phyloP scores from a whole-genome alignment of 441 rosid genomes.

The Populus tomentosa region DNA sequence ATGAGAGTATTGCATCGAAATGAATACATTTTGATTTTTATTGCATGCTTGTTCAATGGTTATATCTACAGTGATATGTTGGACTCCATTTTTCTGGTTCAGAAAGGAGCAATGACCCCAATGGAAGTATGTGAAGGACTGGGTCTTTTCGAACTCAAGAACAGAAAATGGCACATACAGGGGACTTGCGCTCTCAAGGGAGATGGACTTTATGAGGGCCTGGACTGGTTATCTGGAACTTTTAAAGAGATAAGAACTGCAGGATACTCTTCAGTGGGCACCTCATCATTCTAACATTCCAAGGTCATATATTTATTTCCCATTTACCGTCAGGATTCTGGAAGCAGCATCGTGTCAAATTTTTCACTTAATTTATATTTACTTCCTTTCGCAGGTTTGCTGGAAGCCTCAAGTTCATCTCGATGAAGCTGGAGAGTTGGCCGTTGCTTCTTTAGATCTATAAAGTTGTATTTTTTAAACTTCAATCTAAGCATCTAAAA shows the following conservation, averaged over 20 bases:
- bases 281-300: conserved; percentile 55
- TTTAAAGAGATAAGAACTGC: conserved; percentile 89
- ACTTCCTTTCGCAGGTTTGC: conserved; percentile 12
- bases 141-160: conserved; percentile 84
- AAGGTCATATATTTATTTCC: conserved; percentile 23
- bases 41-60: not conserved
- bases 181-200: conserved; percentile 95
- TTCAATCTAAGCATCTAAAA: too few relatives aligned
- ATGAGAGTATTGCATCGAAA: not conserved
- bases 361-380: not conserved
- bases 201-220: conserved; percentile 95
- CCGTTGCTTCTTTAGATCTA: not conserved
- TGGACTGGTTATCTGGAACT: conserved; percentile 86
- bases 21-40: not conserved
- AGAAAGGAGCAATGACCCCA: conserved; percentile 98
- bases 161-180: conserved; percentile 98
- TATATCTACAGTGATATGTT: not conserved
- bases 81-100: conserved; percentile 13
- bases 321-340: not conserved
- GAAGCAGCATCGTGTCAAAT: not conserved
- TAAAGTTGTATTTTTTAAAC: too few relatives aligned
- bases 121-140: conserved; percentile 92
- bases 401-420: conserved; percentile 5
- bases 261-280: conserved; percentile 80
- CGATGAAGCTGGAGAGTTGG: conserved; percentile 10